Conservation (phyloP, 345 rosid genomes). For the Aquilaria yunnanensis region DNA sequence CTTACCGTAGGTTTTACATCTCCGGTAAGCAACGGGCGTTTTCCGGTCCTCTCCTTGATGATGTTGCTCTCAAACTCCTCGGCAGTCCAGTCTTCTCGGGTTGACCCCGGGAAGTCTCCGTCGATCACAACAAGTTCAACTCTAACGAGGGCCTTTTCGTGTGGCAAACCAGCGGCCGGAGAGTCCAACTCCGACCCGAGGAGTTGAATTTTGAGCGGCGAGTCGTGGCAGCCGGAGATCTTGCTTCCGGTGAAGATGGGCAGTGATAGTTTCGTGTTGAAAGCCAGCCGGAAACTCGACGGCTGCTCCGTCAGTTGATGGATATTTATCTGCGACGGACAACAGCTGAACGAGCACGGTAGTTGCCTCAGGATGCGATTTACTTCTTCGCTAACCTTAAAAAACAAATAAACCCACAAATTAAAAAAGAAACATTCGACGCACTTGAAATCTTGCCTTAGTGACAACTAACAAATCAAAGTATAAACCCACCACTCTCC, state of each 20-base stretch:
- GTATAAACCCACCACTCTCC: constrained; percentile 62
- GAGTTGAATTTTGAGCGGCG: too few relatives aligned
- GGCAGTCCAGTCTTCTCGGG: constrained; percentile 45
- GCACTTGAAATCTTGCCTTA: background rate
- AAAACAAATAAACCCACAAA: background rate
- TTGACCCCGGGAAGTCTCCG: constrained; percentile 59
- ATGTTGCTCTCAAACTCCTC: constrained; percentile 54
- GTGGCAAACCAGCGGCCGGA: background rate
- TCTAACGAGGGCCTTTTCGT: constrained; percentile 27
- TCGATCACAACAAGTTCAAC: constrained; percentile 69
- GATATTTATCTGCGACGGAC: constrained; percentile 36
- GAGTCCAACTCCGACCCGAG: background rate
- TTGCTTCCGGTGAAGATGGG: constrained; percentile 21
- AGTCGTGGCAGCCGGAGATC: too few relatives aligned
- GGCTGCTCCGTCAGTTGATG: constrained; percentile 30
- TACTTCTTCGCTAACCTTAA: constrained; percentile 76
- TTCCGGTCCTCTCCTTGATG: constrained; percentile 71
- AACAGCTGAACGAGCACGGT: constrained; percentile 24
- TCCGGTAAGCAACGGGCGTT: constrained; percentile 83
- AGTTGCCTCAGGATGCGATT: constrained; percentile 37
- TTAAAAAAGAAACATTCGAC: background rate
- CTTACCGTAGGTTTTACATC: constrained; percentile 48
- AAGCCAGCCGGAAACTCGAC: constrained; percentile 33
- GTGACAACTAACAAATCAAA: background rate
- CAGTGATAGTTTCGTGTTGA: constrained; percentile 21